Evolutionary conservation across 257 asterid species (phyloP).

Genomic region (Solanum neorickii): DNA sequence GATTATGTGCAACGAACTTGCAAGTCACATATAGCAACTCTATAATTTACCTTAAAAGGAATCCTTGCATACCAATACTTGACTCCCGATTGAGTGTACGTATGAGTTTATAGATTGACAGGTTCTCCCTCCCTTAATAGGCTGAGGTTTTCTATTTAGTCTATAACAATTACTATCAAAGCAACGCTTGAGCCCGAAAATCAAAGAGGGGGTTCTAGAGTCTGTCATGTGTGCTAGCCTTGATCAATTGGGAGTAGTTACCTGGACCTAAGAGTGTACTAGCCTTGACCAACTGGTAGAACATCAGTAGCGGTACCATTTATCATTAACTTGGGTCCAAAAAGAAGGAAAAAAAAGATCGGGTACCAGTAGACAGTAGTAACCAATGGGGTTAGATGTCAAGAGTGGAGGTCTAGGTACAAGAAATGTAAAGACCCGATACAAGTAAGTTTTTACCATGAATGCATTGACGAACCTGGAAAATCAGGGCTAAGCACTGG

Average conservation of each 20-base stretch:
- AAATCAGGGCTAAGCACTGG: constrained; percentile 49
- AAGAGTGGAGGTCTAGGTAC: not conserved
- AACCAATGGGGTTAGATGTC: not conserved
- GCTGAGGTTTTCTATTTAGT: not conserved
- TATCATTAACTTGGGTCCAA: not conserved
- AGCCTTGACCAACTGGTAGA: not conserved
- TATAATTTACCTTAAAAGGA: not conserved
- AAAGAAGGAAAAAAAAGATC: not conserved
- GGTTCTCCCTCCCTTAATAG: not conserved
- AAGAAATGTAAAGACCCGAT: not conserved
- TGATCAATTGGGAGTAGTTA: too few relatives aligned
- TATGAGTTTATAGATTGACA: not conserved
- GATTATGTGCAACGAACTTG: not conserved
- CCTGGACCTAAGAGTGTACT: too few relatives aligned
- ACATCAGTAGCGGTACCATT: not conserved
- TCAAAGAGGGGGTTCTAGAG: not conserved
- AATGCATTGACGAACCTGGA: constrained; percentile 32
- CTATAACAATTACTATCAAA: not conserved
- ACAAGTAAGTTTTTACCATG: not conserved
- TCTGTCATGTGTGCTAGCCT: not conserved
- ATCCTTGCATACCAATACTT: not conserved
- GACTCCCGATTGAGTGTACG: not conserved
- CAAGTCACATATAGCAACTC: not conserved
- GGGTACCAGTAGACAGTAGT: not conserved
- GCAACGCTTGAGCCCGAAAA: not conserved